phyloP scores from a whole-genome alignment of 2,329 filamentous ascomycete species.

The Alternaria incomplexa region DNA sequence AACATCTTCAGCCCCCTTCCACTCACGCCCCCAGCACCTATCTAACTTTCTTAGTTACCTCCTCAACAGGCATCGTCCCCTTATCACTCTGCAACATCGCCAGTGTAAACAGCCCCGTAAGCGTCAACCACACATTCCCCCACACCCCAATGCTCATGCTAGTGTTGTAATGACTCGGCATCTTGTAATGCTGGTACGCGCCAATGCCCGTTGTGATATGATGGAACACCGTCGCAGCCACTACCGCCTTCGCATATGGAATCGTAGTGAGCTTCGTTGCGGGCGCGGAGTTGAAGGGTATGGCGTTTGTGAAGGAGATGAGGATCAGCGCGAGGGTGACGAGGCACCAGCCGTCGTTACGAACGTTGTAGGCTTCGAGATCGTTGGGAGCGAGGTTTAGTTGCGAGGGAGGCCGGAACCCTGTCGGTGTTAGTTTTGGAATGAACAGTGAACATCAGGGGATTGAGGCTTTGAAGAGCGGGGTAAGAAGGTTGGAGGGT shows the following conservation, averaged over 20 bases:
- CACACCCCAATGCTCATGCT: conserved; percentile 34
- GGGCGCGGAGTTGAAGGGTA: conserved; percentile 17
- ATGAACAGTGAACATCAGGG: neutral
- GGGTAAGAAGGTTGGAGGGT: neutral
- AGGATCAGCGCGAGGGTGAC: conserved; percentile 32
- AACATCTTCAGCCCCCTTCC: too few relatives aligned
- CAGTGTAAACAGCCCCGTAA: conserved; percentile 24
- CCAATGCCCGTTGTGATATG: conserved; percentile 29
- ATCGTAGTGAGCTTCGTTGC: conserved; percentile 3
- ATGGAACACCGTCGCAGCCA: conserved; percentile 32
- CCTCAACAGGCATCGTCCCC: conserved; percentile 14
- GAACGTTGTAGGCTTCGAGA: conserved; percentile 34
- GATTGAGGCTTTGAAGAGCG: neutral
- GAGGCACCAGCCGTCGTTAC: conserved; percentile 36
- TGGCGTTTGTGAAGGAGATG: conserved; percentile 28
- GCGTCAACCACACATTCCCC: conserved; percentile 33
- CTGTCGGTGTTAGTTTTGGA: conserved; percentile 11
- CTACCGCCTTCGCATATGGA: conserved; percentile 26
- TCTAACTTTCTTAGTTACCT: conserved; percentile 18
- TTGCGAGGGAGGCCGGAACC: conserved; percentile 35
- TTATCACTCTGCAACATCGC: conserved; percentile 10
- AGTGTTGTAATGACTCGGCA: conserved; percentile 31
- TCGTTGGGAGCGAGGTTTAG: conserved; percentile 26
- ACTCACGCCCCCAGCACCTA: neutral
- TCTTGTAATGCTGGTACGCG: conserved; percentile 33